phyloP scores from a whole-genome alignment of 768 basidiomycete genomes.

The Russula virescens region DNA sequence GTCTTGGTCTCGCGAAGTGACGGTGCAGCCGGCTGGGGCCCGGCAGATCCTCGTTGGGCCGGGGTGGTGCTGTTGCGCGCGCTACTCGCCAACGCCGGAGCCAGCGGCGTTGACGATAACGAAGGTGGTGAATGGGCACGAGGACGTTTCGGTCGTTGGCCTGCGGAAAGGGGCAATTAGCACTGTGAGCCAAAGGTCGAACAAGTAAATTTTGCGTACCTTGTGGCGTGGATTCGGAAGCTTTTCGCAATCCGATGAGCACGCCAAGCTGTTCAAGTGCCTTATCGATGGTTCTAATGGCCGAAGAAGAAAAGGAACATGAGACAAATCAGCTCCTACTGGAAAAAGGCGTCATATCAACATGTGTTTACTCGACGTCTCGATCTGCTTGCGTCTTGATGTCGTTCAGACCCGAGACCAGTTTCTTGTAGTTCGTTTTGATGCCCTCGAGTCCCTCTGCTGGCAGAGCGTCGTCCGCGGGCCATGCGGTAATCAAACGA shows the following conservation, averaged over 20 bases:
- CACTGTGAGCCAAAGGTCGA: not conserved
- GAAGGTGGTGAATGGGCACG: conserved; percentile 62
- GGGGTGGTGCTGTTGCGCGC: conserved; percentile 51
- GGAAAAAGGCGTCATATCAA: conserved; percentile 6
- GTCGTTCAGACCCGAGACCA: conserved; percentile 56
- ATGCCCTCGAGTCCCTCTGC: conserved; percentile 63
- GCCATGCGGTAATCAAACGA: conserved; percentile 64
- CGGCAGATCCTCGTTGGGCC: conserved; percentile 51
- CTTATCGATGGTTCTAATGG: conserved; percentile 58
- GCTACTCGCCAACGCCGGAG: conserved; percentile 29
- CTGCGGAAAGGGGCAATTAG: not conserved
- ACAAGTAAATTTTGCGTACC: conserved; percentile 27
- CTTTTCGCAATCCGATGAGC: conserved; percentile 67
- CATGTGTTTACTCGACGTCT: conserved; percentile 50
- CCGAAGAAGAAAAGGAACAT: not conserved
- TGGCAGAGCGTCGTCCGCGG: conserved; percentile 60
- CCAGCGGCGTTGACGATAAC: conserved; percentile 40
- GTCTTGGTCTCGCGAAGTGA: conserved; percentile 64
- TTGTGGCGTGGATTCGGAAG: conserved; percentile 53
- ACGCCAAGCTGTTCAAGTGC: conserved; percentile 64
- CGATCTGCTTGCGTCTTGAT: conserved; percentile 52
- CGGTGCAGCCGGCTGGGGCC: conserved; percentile 43
- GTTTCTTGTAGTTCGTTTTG: conserved; percentile 56
- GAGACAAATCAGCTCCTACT: not conserved
- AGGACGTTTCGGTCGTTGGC: conserved; percentile 71